A percentile compares a stretch with the other conserved stretches of the same genome.
phyloP scores from a whole-genome alignment of 2,329 filamentous ascomycete species.

The Colletotrichum orchidophilum region DNA sequence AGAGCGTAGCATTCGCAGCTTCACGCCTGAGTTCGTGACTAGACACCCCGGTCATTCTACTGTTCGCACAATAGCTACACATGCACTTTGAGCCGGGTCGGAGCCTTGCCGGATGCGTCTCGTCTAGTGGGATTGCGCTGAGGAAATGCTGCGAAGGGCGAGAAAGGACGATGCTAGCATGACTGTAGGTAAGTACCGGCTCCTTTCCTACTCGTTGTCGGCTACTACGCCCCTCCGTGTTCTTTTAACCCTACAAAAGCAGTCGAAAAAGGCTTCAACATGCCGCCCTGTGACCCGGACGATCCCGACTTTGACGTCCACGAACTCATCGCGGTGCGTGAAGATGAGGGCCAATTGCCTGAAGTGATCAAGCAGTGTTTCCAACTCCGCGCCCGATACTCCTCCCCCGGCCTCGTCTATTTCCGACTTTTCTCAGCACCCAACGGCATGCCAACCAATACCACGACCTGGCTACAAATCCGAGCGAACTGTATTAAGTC shows the following conservation, averaged over 20 bases:
- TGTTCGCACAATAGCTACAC: constrained; percentile 3
- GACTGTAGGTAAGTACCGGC: constrained; percentile 9
- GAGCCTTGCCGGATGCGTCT: neutral
- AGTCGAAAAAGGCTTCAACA: neutral
- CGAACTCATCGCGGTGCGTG: constrained; percentile 8
- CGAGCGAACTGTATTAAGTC: neutral
- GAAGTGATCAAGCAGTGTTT: neutral
- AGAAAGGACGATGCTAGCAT: neutral
- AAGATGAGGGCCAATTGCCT: neutral
- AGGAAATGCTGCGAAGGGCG: neutral
- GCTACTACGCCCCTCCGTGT: neutral
- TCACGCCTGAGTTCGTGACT: neutral
- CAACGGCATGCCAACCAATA: neutral
- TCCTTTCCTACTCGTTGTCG: neutral
- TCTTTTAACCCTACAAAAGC: neutral
- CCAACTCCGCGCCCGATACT: neutral
- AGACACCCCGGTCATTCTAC: constrained; percentile 18
- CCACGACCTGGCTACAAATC: neutral
- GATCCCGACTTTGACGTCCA: neutral
- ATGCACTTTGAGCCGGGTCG: constrained; percentile 8
- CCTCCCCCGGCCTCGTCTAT: neutral
- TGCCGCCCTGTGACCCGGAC: neutral
- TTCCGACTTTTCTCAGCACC: neutral
- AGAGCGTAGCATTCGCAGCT: neutral
- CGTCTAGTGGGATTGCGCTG: neutral